phyloP scores from a whole-genome alignment of 768 basidiomycete species.

The Harrya chromipes region DNA sequence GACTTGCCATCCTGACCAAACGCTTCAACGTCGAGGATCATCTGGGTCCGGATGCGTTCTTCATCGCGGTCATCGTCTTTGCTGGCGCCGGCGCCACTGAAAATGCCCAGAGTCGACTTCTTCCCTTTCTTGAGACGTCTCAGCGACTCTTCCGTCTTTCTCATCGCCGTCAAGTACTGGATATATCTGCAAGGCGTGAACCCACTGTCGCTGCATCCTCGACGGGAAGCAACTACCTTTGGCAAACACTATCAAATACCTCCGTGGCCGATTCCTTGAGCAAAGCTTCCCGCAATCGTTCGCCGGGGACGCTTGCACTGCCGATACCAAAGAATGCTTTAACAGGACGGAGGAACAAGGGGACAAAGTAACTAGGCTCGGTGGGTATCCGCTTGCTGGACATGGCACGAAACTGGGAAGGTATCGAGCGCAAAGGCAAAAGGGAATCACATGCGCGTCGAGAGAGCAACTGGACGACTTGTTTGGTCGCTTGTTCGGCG shows the following conservation, averaged over 20 bases:
- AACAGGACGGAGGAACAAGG: conserved; percentile 75
- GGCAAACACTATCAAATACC: conserved; percentile 69
- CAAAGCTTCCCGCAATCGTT: conserved; percentile 52
- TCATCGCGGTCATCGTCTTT: conserved; percentile 77
- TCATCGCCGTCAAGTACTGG: conserved; percentile 75
- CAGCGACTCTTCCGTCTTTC: conserved; percentile 89
- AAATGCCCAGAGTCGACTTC: conserved; percentile 75
- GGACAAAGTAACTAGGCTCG: conserved; percentile 86
- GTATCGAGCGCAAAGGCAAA: conserved; percentile 81
- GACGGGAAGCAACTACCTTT: conserved; percentile 42
- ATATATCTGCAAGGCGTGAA: conserved; percentile 56
- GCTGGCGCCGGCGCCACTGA: conserved; percentile 48
- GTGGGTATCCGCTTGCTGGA: conserved; percentile 66
- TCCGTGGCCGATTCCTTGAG: conserved; percentile 50
- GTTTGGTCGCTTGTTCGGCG: conserved; percentile 56
- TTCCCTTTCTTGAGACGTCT: conserved; percentile 85
- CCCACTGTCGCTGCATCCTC: neutral
- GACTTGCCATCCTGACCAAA: conserved; percentile 74
- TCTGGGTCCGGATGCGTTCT: conserved; percentile 77
- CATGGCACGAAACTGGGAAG: conserved; percentile 87
- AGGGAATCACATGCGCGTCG: conserved; percentile 84
- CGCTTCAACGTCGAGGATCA: conserved; percentile 83
- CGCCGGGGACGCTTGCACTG: conserved; percentile 56
- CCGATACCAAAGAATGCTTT: conserved; percentile 68
- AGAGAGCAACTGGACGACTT: conserved; percentile 68